A percentile compares a stretch with the other conserved stretches of the same genome.
Conservation (phyloP, 140 eudicot species). For the Cichorium intybus region DNA sequence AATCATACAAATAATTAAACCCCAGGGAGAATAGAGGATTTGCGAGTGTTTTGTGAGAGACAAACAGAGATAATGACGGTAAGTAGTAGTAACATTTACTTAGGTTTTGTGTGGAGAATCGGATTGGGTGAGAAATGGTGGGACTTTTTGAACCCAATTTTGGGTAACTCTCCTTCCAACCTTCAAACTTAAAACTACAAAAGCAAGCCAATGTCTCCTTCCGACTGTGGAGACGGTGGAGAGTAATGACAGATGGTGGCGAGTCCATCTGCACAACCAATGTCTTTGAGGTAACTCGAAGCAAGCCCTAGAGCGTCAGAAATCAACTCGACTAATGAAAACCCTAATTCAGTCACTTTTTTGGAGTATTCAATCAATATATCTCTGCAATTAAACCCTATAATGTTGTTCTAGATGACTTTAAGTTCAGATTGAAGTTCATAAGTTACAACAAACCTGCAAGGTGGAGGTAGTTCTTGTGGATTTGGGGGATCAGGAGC, state of each 20-base stretch:
- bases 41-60: too few relatives aligned
- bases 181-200: too few relatives aligned
- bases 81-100: too few relatives aligned
- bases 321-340: constrained; percentile 27
- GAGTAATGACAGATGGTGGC: constrained; percentile 37
- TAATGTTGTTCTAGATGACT: not conserved
- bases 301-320: constrained; percentile 37
- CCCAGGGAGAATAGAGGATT: too few relatives aligned
- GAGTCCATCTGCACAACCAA: constrained; percentile 39
- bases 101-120: too few relatives aligned
- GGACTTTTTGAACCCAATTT: too few relatives aligned
- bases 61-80: too few relatives aligned
- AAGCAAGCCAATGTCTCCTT: too few relatives aligned
- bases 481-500: constrained; percentile 33
- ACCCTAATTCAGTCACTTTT: constrained; percentile 27
- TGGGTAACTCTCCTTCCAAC: too few relatives aligned
- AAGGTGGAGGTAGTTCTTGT: constrained; percentile 13
- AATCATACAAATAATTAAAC: too few relatives aligned
- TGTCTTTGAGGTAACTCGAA: constrained; percentile 32
- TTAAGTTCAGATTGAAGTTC: not conserved
- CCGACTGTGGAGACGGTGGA: too few relatives aligned
- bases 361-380: constrained; percentile 29
- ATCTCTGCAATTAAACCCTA: constrained; percentile 19
- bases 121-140: too few relatives aligned
- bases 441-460: constrained; percentile 22